phyloP scores from a whole-genome alignment of 257 asterid species.

The Solanum sejunctum region DNA sequence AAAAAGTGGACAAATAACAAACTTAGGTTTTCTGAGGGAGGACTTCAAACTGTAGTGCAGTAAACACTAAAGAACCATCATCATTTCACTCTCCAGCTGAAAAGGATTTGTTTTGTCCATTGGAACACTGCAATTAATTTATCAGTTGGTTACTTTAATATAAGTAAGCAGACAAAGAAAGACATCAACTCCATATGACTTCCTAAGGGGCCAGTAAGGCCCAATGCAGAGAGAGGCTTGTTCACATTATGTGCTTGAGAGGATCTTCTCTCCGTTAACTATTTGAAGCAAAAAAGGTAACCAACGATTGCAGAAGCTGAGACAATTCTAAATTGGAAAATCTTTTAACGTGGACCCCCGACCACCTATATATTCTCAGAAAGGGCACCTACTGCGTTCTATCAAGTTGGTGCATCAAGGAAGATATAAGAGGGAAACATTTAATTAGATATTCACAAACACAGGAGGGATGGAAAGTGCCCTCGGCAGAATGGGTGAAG shows the following conservation, averaged over 20 bases:
- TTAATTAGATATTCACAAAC: not conserved
- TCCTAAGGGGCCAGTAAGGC: not conserved
- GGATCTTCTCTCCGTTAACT: not conserved
- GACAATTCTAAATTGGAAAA: not conserved
- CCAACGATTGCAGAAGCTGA: not conserved
- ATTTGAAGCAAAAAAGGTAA: not conserved
- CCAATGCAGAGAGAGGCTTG: not conserved
- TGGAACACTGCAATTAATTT: not conserved
- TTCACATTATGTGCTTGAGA: not conserved
- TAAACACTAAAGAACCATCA: not conserved
- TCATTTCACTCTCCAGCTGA: not conserved
- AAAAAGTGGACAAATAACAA: not conserved
- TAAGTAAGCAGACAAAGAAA: not conserved
- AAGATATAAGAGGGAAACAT: not conserved
- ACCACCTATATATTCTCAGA: not conserved
- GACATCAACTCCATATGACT: not conserved
- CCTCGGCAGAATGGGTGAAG: not conserved
- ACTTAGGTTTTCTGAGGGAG: not conserved
- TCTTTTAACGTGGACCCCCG: not conserved
- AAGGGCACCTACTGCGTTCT: not conserved
- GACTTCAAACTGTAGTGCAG: not conserved
- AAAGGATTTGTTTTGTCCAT: not conserved
- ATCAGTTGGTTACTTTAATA: not conserved
- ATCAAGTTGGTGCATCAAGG: not conserved
- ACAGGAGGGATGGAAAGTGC: not conserved